Base-by-base conservation (phyloP, 2,329 filamentous ascomycete species). In the Monascus ruber region DNA sequence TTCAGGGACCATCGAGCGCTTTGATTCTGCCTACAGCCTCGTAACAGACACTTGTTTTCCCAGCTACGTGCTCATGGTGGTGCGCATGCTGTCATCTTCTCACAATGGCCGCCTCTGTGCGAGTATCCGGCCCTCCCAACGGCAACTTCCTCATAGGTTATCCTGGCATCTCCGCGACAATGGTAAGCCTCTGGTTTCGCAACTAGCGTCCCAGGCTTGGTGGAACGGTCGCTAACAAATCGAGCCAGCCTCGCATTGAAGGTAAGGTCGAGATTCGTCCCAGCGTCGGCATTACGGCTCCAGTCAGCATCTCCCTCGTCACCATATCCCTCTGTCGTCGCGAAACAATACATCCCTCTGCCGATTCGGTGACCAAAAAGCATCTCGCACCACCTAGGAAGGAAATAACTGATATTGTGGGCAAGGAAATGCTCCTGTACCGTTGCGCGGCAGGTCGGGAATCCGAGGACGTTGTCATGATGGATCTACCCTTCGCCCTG, bases 221-320 rank as follows among this genome's bases (percentile, higher is more conserved):
- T 17, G n/a, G 36, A 11, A 36, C 29, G 31, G 33, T 38, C 33
- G 36, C 45, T 48, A 46, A 45, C 37, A 35, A 25, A 38, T 35
- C 33, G 7, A 44, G 31, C 57, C 40, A 95, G 86, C 91, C 91
- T 56, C 84, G 91, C 59, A 89, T 98, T 68, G 89, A 95, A 72
- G 91, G 91, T 54, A 94, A 91, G 61, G 91, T 98, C 59, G 91
- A 96, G 68, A 91, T 98, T 53, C 79, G 91, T 44, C 91, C 91
- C 33, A 80, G 79, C 39, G 74, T 81, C 46, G 89, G 91, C 44
- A 81, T 83, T 54, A 89, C 87, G 11, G 87, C 87, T 52, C 87
- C 91, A 33, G 88, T 96, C 53, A 78, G 83, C 57, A 73, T 98
- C 56, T 95, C 88, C 36, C 77, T 95, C 50, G 89, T 96, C 50